Conservation (phyloP, 345 rosid genomes). For the Turritis glabra region DNA sequence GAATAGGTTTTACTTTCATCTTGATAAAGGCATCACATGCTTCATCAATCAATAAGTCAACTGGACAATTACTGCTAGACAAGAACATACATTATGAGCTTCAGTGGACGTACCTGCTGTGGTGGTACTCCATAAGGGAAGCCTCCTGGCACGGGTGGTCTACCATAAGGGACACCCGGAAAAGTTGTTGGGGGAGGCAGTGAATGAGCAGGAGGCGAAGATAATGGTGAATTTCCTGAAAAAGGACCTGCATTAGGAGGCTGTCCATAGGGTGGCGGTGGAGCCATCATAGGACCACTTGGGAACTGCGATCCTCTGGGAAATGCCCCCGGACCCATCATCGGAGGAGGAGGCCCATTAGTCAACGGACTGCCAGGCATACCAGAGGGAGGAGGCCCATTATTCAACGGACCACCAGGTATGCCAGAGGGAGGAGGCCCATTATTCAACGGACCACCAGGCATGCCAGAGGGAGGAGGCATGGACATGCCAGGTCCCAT, state of each 20-base stretch:
- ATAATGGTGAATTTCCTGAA: conserved; percentile 23
- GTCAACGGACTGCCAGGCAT: neutral
- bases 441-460: neutral
- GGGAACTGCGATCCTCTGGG: conserved; percentile 30
- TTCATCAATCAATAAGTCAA: neutral
- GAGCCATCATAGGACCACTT: conserved; percentile 33
- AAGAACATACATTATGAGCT: neutral
- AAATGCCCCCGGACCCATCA: conserved; percentile 29
- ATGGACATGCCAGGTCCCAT: conserved; percentile 26
- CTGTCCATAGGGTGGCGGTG: conserved; percentile 32
- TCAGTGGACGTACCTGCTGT: conserved; percentile 32
- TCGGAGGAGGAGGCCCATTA: conserved; percentile 12
- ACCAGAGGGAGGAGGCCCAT: neutral
- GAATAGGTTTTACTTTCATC: conserved; percentile 1
- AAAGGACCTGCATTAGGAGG: conserved; percentile 33
- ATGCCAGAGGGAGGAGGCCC: conserved; percentile 22
- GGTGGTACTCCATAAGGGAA: conserved; percentile 36
- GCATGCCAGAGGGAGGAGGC: conserved; percentile 12
- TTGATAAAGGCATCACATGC: conserved; percentile 11
- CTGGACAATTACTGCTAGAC: neutral
- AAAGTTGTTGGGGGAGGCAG: conserved; percentile 31
- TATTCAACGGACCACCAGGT: neutral
- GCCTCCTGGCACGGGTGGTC: conserved; percentile 27
- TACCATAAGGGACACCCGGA: conserved; percentile 33
- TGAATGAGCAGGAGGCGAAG: conserved; percentile 37